Evolutionary conservation across 2,329 filamentous ascomycete species (phyloP), one percentile per base, ranked within the genome.

Genomic region (Aspergillus oerlinghausenensis): DNA sequence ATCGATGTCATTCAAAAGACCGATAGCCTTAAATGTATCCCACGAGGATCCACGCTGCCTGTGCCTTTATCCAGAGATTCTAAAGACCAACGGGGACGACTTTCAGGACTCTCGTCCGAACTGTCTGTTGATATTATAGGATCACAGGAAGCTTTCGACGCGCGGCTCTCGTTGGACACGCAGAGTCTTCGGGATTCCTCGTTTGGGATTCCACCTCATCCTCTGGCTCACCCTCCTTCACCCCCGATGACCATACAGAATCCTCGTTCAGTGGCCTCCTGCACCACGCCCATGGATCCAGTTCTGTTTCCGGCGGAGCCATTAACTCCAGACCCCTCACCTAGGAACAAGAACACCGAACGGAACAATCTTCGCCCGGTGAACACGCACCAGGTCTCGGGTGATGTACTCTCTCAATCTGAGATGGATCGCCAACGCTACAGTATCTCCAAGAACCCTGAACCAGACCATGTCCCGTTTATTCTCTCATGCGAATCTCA

Each of bases 401-500:
- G 65, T 43, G 68, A 75, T 50, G 63, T 73, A 14, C 64, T 74
- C 28, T 67, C 66, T 28, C 68, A 65, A 49, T 73, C 70, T 5
- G 71, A 74, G 56, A 60, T 58, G 23, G 52, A 65, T n/a, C 63
- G 58, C n/a, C 55, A 58, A 26, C 28, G 58, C 10, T 60, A 59
- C 43, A 55, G 47, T 7, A 54, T 55, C 10, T 38, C 55, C 28
- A 59, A 52, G 51, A 58, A 51, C 17, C 38, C 57, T 49, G 54
- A 65, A 43, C 57, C 69, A 28, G 68, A 75, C 8, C 85, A 88
- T 67, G 71, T 86, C 23, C 84, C 85, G 0, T 88, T 87, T 64
- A 73, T 87, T 28, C 75, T 88, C n/a, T 82, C 83, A 0, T 85
- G 82, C 56, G 82, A 85, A 63, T 84, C 84, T 2, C 79, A 83